A percentile compares a stretch with the other conserved stretches of the same genome.
phyloP scores from a whole-genome alignment of 768 basidiomycete species.

The Tephrocybe sp. region DNA sequence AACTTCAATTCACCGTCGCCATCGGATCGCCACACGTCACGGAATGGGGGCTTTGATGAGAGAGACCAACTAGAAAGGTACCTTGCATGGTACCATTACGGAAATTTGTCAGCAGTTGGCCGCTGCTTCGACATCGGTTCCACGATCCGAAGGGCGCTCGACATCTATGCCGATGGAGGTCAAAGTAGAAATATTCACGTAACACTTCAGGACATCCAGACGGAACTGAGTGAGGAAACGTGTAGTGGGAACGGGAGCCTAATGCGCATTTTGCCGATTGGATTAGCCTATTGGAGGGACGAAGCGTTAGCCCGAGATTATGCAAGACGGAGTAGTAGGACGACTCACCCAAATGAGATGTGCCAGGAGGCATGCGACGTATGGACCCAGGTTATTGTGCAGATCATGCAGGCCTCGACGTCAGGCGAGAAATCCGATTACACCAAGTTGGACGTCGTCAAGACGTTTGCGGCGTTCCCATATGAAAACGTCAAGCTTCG shows the following conservation, averaged over 20 bases:
- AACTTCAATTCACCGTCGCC: slow-evolving; percentile 20
- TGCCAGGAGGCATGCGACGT: slow-evolving; percentile 42
- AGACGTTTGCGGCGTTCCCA: slow-evolving; percentile 37
- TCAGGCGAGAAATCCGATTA: slow-evolving; percentile 15
- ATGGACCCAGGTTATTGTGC: slow-evolving; percentile 35
- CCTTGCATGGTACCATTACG: slow-evolving; percentile 10
- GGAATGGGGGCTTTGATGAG: slow-evolving; percentile 18
- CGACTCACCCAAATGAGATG: slow-evolving; percentile 42
- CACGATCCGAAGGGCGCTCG: slow-evolving; percentile 33
- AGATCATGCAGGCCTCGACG: slow-evolving; percentile 30
- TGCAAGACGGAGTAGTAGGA: slow-evolving; percentile 38
- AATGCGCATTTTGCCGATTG: slow-evolving; percentile 46
- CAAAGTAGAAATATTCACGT: slow-evolving; percentile 15
- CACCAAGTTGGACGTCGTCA: slow-evolving; percentile 40
- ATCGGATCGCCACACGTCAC: neutral
- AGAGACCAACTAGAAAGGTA: slow-evolving; percentile 18
- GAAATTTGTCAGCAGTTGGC: slow-evolving; percentile 17
- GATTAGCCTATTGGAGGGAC: slow-evolving; percentile 41
- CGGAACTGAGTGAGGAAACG: slow-evolving; percentile 22
- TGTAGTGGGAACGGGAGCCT: slow-evolving; percentile 43
- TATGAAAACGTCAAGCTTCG: slow-evolving; percentile 32
- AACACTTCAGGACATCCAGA: slow-evolving; percentile 28
- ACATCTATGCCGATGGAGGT: slow-evolving; percentile 25
- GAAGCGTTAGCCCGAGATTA: slow-evolving; percentile 28
- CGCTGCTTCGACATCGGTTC: slow-evolving; percentile 34